These are phyloP conservation scores for Ustilago xerochloae DNA, from an alignment of 1,284 basidiomycete species.

Conservation along the genomic window DNA sequence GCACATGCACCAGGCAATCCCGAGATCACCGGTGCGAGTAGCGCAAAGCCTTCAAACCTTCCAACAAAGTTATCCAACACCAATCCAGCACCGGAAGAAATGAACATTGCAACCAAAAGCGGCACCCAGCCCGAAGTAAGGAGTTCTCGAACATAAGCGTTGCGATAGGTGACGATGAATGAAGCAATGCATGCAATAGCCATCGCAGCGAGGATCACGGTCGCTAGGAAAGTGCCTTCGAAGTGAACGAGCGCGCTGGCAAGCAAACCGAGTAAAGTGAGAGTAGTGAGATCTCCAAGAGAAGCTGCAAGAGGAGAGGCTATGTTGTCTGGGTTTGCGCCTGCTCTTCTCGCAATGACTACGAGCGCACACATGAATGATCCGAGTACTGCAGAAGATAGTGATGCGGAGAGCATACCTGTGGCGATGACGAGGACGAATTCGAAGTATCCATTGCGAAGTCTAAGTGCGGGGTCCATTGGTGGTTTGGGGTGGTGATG, in stretches of 20 bases:
- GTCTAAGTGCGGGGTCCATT: conserved; percentile 55
- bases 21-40: conserved; percentile 88
- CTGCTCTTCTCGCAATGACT: conserved; percentile 79
- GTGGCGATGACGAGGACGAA: conserved; percentile 87
- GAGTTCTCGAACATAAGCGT: conserved; percentile 77
- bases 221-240: conserved; percentile 68
- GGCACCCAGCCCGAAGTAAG: conserved; percentile 88
- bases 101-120: conserved; percentile 89
- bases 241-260: conserved; percentile 66
- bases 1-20: conserved; percentile 80
- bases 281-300: conserved; percentile 89
- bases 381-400: conserved; percentile 83
- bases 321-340: conserved; percentile 93
- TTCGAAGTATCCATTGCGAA: conserved; percentile 71
- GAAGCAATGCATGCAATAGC: conserved; percentile 74
- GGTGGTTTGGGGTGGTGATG: conserved; percentile 65
- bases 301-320: conserved; percentile 92
- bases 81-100: conserved; percentile 89
- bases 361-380: conserved; percentile 92
- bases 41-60: conserved; percentile 85
- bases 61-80: conserved; percentile 89
- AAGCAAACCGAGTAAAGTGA: conserved; percentile 69
- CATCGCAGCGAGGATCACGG: conserved; percentile 75
- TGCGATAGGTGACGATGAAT: conserved; percentile 73
- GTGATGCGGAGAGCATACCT: conserved; percentile 85